phyloP scores from a whole-genome alignment of 1,139 yeast genomes.

The Candida tetrigidarum region DNA sequence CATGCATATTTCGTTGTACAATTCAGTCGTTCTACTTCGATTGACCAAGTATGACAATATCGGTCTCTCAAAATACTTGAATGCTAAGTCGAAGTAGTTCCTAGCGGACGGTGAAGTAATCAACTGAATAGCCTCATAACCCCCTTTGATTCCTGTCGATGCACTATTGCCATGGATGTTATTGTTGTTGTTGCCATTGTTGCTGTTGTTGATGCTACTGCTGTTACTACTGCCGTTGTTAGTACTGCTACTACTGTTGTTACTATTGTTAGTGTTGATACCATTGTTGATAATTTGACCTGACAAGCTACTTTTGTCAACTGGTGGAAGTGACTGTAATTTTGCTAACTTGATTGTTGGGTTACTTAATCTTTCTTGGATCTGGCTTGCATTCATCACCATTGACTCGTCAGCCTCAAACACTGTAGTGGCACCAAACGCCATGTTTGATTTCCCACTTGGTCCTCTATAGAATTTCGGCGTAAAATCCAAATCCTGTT shows the following conservation, averaged over 20 bases:
- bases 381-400: slow-evolving; percentile 9
- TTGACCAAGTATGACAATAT: slow-evolving; percentile 13
- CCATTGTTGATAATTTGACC: neutral
- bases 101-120: slow-evolving; percentile 12
- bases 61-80: slow-evolving; percentile 10
- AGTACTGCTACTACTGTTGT: neutral
- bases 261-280: neutral
- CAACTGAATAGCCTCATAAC: slow-evolving; percentile 5
- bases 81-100: slow-evolving; percentile 7
- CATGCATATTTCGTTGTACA: slow-evolving; percentile 10
- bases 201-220: too few relatives aligned
- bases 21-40: neutral
- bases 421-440: slow-evolving; percentile 12
- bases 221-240: too few relatives aligned
- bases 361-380: slow-evolving; percentile 1
- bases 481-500: slow-evolving; percentile 11
- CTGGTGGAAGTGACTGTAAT: neutral
- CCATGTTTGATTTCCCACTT: slow-evolving; percentile 10
- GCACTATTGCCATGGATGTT: neutral
- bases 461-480: slow-evolving; percentile 12
- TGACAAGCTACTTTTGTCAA: neutral
- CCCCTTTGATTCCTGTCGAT: neutral
- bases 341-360: slow-evolving; percentile 1
- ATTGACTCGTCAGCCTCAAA: slow-evolving; percentile 15
- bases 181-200: neutral